Percentiles rank a stretch among this genome's conserved stretches.
phyloP scores from a whole-genome alignment of 148 eudicot genomes.

The Simmondsia chinensis region DNA sequence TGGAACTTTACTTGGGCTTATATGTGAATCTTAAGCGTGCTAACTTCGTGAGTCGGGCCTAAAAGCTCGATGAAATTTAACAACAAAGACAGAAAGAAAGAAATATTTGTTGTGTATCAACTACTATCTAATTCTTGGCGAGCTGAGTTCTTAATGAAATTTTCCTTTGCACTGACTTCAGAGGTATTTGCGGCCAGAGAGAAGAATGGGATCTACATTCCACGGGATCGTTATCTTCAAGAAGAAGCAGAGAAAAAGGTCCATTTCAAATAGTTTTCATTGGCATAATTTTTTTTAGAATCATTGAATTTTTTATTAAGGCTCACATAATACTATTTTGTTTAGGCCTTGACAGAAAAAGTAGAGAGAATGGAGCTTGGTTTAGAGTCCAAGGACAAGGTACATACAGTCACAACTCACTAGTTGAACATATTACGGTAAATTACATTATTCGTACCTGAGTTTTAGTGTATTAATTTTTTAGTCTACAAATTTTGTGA shows the following conservation, averaged over 20 bases:
- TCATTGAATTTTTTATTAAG: slow-evolving; percentile 6
- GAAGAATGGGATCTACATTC: slow-evolving; percentile 93
- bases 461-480: no score
- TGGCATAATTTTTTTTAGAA: no score
- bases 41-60: no score
- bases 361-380: slow-evolving; percentile 86
- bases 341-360: slow-evolving; percentile 86
- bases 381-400: slow-evolving; percentile 82
- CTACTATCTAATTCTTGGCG: not conserved
- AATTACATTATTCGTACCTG: no score
- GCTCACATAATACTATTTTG: slow-evolving; percentile 3
- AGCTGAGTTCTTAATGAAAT: no score
- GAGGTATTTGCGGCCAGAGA: slow-evolving; percentile 98
- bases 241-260: slow-evolving; percentile 97
- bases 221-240: slow-evolving; percentile 83
- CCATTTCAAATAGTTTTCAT: not conserved
- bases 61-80: no score
- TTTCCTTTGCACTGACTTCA: slow-evolving; percentile 18
- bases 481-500: no score
- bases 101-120: not conserved
- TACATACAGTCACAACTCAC: no score
- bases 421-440: no score
- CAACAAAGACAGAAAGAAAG: no score
- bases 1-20: no score
- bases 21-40: no score